These are phyloP conservation scores for Helicostylum pulchrum DNA, from an alignment of 192 early-diverging fungal species.

Conservation along the genomic window DNA sequence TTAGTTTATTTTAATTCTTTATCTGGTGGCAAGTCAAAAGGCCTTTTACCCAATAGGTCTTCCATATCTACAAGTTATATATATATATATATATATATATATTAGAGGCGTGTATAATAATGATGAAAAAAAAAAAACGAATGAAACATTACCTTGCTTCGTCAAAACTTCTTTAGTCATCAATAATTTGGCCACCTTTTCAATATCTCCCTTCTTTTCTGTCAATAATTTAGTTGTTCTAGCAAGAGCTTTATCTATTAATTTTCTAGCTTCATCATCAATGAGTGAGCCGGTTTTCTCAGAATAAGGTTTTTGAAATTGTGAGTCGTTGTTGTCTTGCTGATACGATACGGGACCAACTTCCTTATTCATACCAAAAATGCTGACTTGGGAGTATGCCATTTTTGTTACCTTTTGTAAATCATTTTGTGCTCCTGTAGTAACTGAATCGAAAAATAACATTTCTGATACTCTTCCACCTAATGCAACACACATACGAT, in stretches of 20 bases:
- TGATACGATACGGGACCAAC: constrained; percentile 87
- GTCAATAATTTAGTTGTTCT: constrained; percentile 81
- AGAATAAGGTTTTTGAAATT: constrained; percentile 94
- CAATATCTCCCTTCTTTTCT: constrained; percentile 81
- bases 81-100: too few relatives aligned
- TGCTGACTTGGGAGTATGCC: constrained; percentile 93
- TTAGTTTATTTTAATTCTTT: constrained; percentile 47
- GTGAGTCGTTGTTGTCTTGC: constrained; percentile 63
- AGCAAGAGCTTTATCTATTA: constrained; percentile 78
- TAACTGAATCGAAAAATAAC: constrained; percentile 91
- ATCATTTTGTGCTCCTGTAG: constrained; percentile 96
- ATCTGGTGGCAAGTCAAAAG: constrained; percentile 58
- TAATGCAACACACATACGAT: constrained; percentile 89
- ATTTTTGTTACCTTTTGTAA: constrained; percentile 94
- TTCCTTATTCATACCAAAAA: constrained; percentile 90
- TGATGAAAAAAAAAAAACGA: too few relatives aligned
- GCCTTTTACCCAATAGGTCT: constrained; percentile 61
- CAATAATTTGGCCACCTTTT: constrained; percentile 88
- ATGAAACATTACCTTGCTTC: constrained; percentile 51
- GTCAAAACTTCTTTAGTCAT: constrained; percentile 96
- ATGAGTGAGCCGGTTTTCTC: constrained; percentile 93
- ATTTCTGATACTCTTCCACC: constrained; percentile 85
- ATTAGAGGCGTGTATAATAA: too few relatives aligned
- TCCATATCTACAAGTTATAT: constrained; percentile 64
- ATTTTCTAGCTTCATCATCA: constrained; percentile 88